Evolutionary conservation across 176 grass and related monocot genomes (phyloP), one percentile per base, ranked within the genome.

Genomic region (Pontederia paniculata): DNA sequence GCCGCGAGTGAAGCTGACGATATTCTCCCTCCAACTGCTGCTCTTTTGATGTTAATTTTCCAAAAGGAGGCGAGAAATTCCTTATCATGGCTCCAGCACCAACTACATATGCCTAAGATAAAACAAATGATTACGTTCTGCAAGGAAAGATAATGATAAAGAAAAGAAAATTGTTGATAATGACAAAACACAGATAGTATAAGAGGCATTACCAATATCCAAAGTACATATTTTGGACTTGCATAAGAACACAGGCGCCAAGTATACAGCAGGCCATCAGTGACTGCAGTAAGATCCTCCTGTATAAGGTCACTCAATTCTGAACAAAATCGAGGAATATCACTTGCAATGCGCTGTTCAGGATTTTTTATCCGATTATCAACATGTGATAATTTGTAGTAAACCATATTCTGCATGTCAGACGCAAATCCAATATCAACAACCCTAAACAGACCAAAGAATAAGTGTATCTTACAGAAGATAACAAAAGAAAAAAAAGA

Each of bases 221-320:
- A 98, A 10, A 88, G 41, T 55, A 98, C 70, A 25, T 98, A 98
- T 82, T 98, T 98, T 50, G 93, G 93, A 80, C 93, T 98, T 56
- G 93, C 86, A 73, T 98, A 98, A 57, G 93, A 98, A 81, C 93
- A 98, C 48, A 98, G 86, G 60, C 87, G 80, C 86, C 86, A 98
- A 12, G 86, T 91, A 61, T 98, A 98, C 76, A 88, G 81, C 50
- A 98, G 67, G 16, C 80, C 93, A 81, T 91, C 93, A 74, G 93
- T 78, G 72, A 98, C 72, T 60, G 93, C 93, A 59, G 81, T 83
- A 19, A 98, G 63, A 77, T 98, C 93, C 57, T 98, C 93, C 53
- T 91, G 87, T 84, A 98, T 80, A 62, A 98, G 86, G 60, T 98
- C 93, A 74, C 93, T 91, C 44, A 98, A 72, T 76, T 98, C 93